Percentiles rank a stretch among this genome's conserved stretches.
phyloP scores from a whole-genome alignment of 306 rosid genomes.

The Amphicarpaea edgeworthii region DNA sequence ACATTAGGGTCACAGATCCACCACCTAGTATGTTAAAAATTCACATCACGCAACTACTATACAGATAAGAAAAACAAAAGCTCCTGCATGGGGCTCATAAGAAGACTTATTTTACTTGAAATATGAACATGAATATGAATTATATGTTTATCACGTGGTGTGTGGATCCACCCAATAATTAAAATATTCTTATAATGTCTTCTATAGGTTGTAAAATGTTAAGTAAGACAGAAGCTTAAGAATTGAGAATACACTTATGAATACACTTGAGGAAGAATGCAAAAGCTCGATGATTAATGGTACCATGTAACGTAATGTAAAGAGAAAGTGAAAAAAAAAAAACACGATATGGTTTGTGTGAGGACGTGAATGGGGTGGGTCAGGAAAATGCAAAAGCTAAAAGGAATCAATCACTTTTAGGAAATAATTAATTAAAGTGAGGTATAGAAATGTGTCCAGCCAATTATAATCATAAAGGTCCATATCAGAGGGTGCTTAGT shows the following conservation, averaged over 20 bases:
- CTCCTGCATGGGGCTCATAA: background rate
- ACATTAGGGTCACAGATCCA: background rate
- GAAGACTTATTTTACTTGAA: background rate
- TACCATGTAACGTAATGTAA: background rate
- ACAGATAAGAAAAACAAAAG: no score
- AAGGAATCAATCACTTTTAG: conserved; percentile 55
- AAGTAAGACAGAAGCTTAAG: conserved; percentile 19
- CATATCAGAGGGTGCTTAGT: conserved; percentile 35
- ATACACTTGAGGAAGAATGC: background rate
- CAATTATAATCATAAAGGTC: conserved; percentile 60
- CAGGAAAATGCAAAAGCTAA: conserved; percentile 45
- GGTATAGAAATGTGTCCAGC: conserved; percentile 58
- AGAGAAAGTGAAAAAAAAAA: background rate
- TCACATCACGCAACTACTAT: background rate
- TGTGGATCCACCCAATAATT: conserved; percentile 32
- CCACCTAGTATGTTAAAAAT: conserved; percentile 13
- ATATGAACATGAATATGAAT: no score
- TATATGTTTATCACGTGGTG: conserved; percentile 10
- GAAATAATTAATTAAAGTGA: conserved; percentile 52
- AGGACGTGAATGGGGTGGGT: conserved; percentile 41
- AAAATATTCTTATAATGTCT: background rate
- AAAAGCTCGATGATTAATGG: conserved; percentile 6
- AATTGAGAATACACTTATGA: background rate
- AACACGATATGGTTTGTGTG: conserved; percentile 13
- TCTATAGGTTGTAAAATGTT: background rate